These are phyloP conservation scores for Cladorrhinum sp. DNA, from an alignment of 2,329 filamentous ascomycete genomes.

Conservation along the genomic window DNA sequence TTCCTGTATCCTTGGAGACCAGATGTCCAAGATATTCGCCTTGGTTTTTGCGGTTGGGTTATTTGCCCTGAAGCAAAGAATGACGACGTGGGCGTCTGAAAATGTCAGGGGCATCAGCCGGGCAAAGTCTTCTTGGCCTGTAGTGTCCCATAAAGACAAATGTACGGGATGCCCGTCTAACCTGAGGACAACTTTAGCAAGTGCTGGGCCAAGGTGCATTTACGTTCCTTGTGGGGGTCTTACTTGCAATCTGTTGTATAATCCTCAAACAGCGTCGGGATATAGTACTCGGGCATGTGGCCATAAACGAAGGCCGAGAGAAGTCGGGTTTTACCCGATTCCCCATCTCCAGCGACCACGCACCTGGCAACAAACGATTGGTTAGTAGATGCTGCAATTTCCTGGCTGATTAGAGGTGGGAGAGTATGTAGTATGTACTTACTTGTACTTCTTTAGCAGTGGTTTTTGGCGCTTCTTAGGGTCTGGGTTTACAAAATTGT, in stretches of 20 bases:
- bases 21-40: neutral
- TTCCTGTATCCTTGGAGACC: neutral
- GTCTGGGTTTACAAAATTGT: neutral
- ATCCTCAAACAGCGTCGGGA: neutral
- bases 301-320: neutral
- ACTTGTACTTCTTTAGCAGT: neutral
- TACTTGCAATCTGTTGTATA: neutral
- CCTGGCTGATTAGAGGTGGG: no score
- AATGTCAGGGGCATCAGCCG: neutral
- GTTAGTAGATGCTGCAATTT: neutral
- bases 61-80: neutral
- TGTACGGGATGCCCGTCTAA: neutral
- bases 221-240: neutral
- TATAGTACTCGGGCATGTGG: neutral
- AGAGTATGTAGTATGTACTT: neutral
- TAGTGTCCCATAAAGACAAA: neutral
- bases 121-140: neutral
- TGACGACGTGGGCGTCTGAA: neutral
- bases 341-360: neutral
- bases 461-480: neutral
- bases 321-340: neutral
- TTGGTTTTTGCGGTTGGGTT: neutral
- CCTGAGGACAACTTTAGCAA: neutral
- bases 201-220: no score
- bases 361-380: neutral